Conservation (phyloP, 352 stramenopile genomes). For the Phytopythium litorale region DNA sequence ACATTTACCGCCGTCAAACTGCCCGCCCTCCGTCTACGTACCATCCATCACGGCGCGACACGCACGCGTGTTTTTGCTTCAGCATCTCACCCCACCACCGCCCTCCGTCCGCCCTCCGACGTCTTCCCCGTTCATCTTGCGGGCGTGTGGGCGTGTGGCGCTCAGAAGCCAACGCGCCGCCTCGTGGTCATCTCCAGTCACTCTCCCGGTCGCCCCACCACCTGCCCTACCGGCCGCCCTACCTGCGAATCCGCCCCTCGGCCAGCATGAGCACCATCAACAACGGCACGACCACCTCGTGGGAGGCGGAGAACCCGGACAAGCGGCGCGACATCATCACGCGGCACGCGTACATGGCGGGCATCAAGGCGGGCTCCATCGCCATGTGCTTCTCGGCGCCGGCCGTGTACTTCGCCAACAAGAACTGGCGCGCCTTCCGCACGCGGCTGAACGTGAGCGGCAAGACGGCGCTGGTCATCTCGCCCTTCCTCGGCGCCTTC, state of each 20-base stretch:
- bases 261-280: not conserved
- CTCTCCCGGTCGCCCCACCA: not conserved
- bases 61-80: conserved; percentile 7
- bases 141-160: not conserved
- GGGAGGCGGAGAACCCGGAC: conserved; percentile 7
- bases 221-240: not conserved
- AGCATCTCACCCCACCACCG: not conserved
- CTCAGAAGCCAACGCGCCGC: conserved; percentile 1
- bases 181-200: not conserved
- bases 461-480: conserved; percentile 60
- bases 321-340: conserved; percentile 21
- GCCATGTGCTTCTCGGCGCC: conserved; percentile 19
- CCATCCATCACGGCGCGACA: conserved; percentile 1
- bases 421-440: conserved; percentile 52
- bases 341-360: conserved; percentile 25
- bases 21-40: not conserved
- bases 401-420: conserved; percentile 37
- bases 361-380: conserved; percentile 36
- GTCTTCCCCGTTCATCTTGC: not conserved
- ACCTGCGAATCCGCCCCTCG: not conserved
- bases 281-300: conserved; percentile 4
- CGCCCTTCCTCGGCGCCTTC: conserved; percentile 44
- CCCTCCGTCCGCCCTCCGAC: not conserved
- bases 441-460: conserved; percentile 50
- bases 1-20: conserved; percentile 2